Base-by-base conservation (phyloP, 257 asterid genomes). In the Pogostemon cablin region DNA sequence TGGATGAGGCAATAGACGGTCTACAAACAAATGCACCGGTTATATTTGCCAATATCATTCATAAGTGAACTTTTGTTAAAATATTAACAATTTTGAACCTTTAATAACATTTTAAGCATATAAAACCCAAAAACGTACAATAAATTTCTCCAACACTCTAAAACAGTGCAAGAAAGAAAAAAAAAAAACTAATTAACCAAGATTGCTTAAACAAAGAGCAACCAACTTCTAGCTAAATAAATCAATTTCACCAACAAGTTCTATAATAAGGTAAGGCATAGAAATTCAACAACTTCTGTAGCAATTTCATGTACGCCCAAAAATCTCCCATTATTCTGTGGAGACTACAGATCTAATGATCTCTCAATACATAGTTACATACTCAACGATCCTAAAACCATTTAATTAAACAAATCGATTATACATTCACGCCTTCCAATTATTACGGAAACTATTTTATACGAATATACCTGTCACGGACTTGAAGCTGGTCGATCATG, bases 401-500 rank as follows among this genome's bases (percentile, higher is more conserved):
- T 57, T 56, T 4, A 57, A 57, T 35, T 32, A 8, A 20, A 7
- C 40, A 56, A 35, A 56, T 7, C 71, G 7, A 34, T 43, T 9
- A 17, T 25, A 9, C 20, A 25, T 11, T 20, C 12, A 44, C 5
- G 34, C 25, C 57, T 49, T n/a, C 12, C 32, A 39, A 40, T 32
- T 7, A 9, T 40, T 9, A 34, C 10, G 62, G 68, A 60, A 60
- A 17, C 12, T 3, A 25, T 0, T 48, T 12, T n/a, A 44, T 41
- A 32, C 9, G 4, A 4, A 17, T 9, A 62, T 61, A 81, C 95
- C 95, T 86, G 83, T 87, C 95, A 44, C 95, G 95, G 75, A 87
- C 56, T 83, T 87, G 95, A 71, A 87, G 91, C 84, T 85, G 91
- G 68, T 87, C 91, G 67, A 87, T 77, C 91, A 86, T 87, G 80